Evolutionary conservation across 2,329 filamentous ascomycete genomes (phyloP).

Genomic region (Davidsoniella australis): DNA sequence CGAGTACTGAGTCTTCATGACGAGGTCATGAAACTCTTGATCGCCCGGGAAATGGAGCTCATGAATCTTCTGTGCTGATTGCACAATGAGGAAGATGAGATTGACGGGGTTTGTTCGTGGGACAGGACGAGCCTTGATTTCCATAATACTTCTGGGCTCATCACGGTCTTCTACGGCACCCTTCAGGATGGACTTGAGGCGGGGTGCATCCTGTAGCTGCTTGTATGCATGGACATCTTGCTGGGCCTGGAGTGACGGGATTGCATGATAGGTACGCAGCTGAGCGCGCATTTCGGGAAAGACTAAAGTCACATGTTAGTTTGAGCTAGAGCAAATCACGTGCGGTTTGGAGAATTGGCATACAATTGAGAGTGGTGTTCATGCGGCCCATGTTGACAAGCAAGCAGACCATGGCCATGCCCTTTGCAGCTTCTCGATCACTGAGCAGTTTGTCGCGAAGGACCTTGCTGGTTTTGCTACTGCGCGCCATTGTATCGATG

Average conservation of each 20-base stretch:
- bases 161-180: conserved; percentile 80
- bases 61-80: conserved; percentile 78
- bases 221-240: conserved; percentile 96
- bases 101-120: conserved; percentile 91
- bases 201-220: conserved; percentile 87
- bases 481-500: conserved; percentile 95
- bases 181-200: conserved; percentile 92
- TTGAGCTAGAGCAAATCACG: not conserved
- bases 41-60: conserved; percentile 77
- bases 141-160: conserved; percentile 69
- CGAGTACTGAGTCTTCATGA: conserved; percentile 75
- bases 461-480: conserved; percentile 98
- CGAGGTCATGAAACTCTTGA: conserved; percentile 86
- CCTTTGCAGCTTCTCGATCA: conserved; percentile 80
- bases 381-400: conserved; percentile 94
- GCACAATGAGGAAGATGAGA: conserved; percentile 84
- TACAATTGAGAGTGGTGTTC: conserved; percentile 98
- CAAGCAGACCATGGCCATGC: conserved; percentile 98
- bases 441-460: conserved; percentile 89
- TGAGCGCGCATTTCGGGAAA: conserved; percentile 99
- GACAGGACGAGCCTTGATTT: conserved; percentile 50
- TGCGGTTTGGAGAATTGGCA: conserved; percentile 17
- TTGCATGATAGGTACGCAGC: conserved; percentile 91
- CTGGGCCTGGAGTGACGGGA: conserved; percentile 85
- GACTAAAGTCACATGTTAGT: conserved; percentile 35